Base-by-base conservation (phyloP, 1,284 basidiomycete genomes). In the Inonotus obliquus region DNA sequence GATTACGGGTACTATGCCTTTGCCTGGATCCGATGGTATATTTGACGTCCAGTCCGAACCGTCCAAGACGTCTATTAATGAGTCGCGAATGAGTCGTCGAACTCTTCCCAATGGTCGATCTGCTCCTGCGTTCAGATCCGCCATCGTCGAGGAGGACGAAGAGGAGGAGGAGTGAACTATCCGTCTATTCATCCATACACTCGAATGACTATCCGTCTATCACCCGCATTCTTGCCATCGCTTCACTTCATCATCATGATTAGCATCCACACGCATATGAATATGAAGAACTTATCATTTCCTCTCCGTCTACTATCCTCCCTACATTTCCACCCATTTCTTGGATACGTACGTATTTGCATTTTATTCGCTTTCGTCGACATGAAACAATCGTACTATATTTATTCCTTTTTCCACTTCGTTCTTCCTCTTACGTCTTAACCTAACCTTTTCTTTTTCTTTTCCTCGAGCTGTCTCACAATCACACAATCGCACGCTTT, bases 101-200 rank as follows among this genome's bases (percentile, higher is more conserved):
- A 86, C 89, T 68, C 74, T 91, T 17, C 89, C 89, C 37, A 72
- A 76, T 57, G 77, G 74, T 27, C 79, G 89, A 21, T 75, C 82
- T 23, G 87, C 85, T 0, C 83, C 81, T 55, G 83, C 86, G 10
- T 87, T 88, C 66, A 66, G 66, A 68, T 79, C 77, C 60, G 79
- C 84, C 65, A 90, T 90, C 62, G 85, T 89, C 69, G 89, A 91
- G 70, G 89, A 90, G 68, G 89, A 91, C 65, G 89, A 85, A 65
- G 83, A 83, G 57, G 89, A 85, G 65, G 88, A 89, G 48, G 45
- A 51, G 14, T 39, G 38, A 51, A 4, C 39, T 6, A 13, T 1
- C 35, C 5, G n/a, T 1, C 7, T 7, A n/a, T 9, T 17, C 41
- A 21, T 2, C 4, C 17, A 7, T n/a, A 6, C 41, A 44, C n/a